A percentile compares a stretch with the other conserved stretches of the same genome.
Conservation (phyloP, 148 eudicot genomes). For the Simmondsia chinensis region DNA sequence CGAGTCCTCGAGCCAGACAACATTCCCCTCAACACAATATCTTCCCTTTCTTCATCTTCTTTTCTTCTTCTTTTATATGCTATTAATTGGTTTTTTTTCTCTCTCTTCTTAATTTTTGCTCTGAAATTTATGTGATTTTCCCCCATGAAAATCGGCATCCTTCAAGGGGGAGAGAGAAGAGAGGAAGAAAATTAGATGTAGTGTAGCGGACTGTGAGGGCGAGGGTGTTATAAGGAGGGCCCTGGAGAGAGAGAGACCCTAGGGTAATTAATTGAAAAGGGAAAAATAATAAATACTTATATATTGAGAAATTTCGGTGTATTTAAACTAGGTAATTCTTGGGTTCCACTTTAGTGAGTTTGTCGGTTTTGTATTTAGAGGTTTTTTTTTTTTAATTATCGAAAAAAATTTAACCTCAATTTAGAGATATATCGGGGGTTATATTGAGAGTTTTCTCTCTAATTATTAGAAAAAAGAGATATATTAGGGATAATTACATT, state of each 20-base stretch:
- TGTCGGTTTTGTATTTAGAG: too few species aligned
- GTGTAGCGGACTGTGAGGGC: conserved; percentile 21
- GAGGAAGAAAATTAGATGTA: conserved; percentile 13
- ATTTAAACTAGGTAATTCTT: too few species aligned
- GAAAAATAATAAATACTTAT: too few species aligned
- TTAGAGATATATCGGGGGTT: too few species aligned
- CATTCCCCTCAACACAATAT: conserved; percentile 56
- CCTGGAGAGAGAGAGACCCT: conserved; percentile 3
- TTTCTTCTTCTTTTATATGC: neutral
- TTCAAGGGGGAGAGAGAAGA: conserved; percentile 17
- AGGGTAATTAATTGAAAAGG: conserved; percentile 5
- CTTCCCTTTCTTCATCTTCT: conserved; percentile 10
- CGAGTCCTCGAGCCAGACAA: conserved; percentile 80
- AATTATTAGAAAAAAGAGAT: too few species aligned
- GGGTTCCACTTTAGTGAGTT: too few species aligned
- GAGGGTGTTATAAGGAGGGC: conserved; percentile 20
- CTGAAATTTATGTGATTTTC: conserved; percentile 1
- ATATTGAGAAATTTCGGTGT: too few species aligned
- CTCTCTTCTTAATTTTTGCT: neutral
- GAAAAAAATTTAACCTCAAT: too few species aligned
- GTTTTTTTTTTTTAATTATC: too few species aligned
- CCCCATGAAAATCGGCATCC: conserved; percentile 32
- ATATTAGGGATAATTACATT: too few species aligned
- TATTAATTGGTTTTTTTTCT: neutral
- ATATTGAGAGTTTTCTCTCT: too few species aligned